Evolutionary conservation across 768 basidiomycete genomes (phyloP), one percentile per base, ranked within the genome.

Genomic region (Serpula lacrymans): DNA sequence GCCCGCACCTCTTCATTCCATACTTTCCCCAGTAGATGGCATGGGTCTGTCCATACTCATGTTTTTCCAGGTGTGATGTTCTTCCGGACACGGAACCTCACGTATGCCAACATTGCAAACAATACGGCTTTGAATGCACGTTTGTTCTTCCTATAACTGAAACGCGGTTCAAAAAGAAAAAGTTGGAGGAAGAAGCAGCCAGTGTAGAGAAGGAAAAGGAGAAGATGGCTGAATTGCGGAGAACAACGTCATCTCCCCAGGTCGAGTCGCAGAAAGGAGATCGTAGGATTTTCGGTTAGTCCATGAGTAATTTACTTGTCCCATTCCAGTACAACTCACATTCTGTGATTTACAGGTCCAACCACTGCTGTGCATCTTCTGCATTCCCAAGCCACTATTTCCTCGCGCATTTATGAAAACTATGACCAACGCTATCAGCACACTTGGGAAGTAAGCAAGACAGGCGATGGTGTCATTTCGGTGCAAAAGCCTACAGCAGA

Each of bases 101-200:
- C 13, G 56, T 87, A 35, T 97, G 93, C 58, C 87, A 92, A 52
- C 94, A 97, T 61, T 98, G 95, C 75, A 88, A 90, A 56, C 89
- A 92, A 58, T 91, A 92, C 54, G 77, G 79, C 31, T 89, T 93
- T 51, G 91, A 95, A 49, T 96, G 95, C 61, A 96, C 94, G 5
- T 96, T 94, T 67, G 95, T 96, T 72, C 80, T 98, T 10, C 96
- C 96, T 28, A 99, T 99, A 52, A 91, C 95, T 8, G 96, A 98
- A 63, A 99, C 96, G 0, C 84, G 96, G 14, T 99, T 97, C 76
- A 97, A 97, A 70, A 96, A 96, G 72, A 92, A 92, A 69, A 85
- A 87, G 50, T 43, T 82, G 31, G 87, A 92, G 53, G 83, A 88
- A 52, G 86, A 86, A 37, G 64, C 69, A 2, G 64, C 67, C 0